Conservation (phyloP, 257 asterid species). For the Penstemon barbatus region DNA sequence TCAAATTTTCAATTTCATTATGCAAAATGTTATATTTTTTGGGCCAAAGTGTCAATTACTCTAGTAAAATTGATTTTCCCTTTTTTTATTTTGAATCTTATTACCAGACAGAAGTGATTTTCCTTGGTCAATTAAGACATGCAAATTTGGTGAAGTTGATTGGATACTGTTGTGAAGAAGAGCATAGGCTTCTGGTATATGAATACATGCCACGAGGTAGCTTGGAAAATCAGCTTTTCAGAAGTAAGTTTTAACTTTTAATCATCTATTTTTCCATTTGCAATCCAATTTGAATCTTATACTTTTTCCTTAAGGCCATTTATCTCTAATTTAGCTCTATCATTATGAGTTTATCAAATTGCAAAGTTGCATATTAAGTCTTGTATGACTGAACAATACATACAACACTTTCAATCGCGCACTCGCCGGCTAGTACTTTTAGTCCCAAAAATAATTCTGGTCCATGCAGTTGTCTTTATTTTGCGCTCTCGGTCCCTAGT, state of each 20-base stretch:
- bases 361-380: no score
- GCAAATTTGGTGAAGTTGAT: constrained; percentile 82
- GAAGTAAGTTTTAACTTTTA: constrained; percentile 54
- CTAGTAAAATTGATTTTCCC: no score
- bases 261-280: constrained; percentile 5
- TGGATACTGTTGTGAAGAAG: constrained; percentile 97
- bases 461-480: no score
- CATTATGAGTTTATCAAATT: neutral
- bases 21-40: no score
- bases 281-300: neutral
- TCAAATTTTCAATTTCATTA: no score
- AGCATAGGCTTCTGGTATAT: constrained; percentile 83
- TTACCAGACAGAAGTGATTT: constrained; percentile 78
- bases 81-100: neutral
- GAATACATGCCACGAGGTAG: constrained; percentile 97
- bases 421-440: no score
- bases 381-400: no score
- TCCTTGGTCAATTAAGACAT: constrained; percentile 86
- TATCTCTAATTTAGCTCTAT: neutral
- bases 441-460: no score
- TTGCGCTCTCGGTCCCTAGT: no score
- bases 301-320: neutral
- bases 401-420: no score
- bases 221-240: constrained; percentile 83
- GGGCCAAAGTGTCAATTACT: no score